A percentile compares a stretch with the other conserved stretches of the same genome.
Evolutionary conservation across 164 flowering plant species (phyloP).

Genomic region (Piper longum): DNA sequence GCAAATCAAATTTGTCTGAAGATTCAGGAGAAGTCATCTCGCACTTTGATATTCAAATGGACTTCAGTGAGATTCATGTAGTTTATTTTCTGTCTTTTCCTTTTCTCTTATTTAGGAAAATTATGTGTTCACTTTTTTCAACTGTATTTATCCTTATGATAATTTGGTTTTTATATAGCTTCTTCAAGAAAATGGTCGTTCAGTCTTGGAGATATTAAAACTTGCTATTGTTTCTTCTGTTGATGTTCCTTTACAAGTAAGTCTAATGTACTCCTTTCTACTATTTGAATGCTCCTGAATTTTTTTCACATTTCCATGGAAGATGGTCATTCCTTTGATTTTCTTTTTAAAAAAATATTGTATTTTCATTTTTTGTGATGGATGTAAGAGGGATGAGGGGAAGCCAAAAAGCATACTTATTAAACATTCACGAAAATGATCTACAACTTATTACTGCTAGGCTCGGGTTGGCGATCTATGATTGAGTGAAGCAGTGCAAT

Average conservation of each 20-base stretch:
- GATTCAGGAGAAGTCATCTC: conserved; percentile 75
- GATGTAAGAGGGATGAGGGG: too few relatives aligned
- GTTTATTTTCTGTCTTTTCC: background rate
- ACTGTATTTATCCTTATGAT: conserved; percentile 1
- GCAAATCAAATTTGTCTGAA: conserved; percentile 59
- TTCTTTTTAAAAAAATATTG: too few relatives aligned
- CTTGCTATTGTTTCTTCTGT: conserved; percentile 59
- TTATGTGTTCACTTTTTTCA: background rate
- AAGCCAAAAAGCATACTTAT: too few relatives aligned
- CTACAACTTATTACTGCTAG: too few relatives aligned
- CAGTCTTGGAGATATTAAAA: conserved; percentile 78
- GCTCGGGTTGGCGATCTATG: too few relatives aligned
- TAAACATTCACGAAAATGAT: too few relatives aligned
- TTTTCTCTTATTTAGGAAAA: background rate
- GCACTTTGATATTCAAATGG: conserved; percentile 83
- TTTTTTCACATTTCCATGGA: background rate
- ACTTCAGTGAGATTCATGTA: conserved; percentile 97
- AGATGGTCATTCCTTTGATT: background rate
- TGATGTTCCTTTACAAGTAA: conserved; percentile 67
- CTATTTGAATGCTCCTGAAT: background rate
- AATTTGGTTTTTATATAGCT: conserved; percentile 42
- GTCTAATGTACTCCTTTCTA: background rate
- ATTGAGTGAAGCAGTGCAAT: too few relatives aligned
- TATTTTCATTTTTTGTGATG: too few relatives aligned
- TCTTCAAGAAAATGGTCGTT: conserved; percentile 57